These are phyloP conservation scores for Nakataea oryzae DNA, from an alignment of 2,329 filamentous ascomycete genomes.

Conservation along the genomic window DNA sequence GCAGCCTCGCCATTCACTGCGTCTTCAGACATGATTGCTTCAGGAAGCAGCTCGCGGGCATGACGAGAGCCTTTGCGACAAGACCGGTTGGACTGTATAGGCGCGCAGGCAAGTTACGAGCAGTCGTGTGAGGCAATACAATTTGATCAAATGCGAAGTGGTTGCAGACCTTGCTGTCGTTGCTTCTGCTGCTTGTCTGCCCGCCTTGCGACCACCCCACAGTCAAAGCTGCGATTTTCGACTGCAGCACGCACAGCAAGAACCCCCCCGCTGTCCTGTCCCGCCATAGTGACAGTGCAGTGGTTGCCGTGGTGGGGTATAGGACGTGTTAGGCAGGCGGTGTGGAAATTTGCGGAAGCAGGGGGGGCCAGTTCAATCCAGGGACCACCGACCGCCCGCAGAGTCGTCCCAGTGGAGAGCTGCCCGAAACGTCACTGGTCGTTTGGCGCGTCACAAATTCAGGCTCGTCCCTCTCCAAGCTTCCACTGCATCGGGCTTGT, in stretches of 20 bases:
- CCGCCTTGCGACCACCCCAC: neutral
- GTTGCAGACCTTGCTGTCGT: neutral
- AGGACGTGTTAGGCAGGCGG: neutral
- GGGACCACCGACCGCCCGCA: neutral
- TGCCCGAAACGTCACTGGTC: neutral
- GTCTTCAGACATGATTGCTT: constrained; percentile 37
- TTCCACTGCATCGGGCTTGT: neutral
- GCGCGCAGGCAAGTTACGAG: neutral
- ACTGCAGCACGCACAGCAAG: neutral
- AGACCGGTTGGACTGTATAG: neutral
- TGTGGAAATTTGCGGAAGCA: neutral
- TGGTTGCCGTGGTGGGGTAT: neutral
- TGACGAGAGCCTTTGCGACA: constrained; percentile 4
- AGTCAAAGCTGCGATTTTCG: neutral
- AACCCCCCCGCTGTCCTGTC: neutral
- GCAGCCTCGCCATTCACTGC: constrained; percentile 27
- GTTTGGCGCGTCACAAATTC: neutral
- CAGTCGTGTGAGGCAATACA: neutral
- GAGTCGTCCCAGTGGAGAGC: neutral
- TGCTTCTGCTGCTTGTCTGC: neutral
- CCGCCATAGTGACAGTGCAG: neutral
- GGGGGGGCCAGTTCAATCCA: neutral
- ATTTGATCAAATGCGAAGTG: neutral
- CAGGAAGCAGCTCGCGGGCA: constrained; percentile 6
- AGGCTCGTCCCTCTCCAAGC: neutral